A percentile compares a stretch with the other conserved stretches of the same genome.
Evolutionary conservation across 1,139 yeast genomes (phyloP).

Genomic region (Candida sp.): DNA sequence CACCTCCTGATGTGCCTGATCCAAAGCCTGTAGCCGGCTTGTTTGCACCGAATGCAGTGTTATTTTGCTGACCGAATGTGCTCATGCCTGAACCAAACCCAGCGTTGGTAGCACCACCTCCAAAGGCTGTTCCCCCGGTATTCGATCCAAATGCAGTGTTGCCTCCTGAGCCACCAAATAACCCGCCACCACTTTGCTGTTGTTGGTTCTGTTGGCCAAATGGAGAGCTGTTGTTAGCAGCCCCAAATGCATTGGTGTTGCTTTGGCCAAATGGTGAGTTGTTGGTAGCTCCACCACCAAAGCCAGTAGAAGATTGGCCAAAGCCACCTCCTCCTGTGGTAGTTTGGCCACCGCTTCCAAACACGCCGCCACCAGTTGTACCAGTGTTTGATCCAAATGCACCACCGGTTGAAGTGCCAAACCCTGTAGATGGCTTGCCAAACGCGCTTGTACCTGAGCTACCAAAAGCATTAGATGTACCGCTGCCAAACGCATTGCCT

Average conservation of each 20-base stretch:
- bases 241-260: constrained; percentile 9
- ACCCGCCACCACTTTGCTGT: constrained; percentile 19
- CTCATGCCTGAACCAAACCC: constrained; percentile 20
- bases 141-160: constrained; percentile 17
- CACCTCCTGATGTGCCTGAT: constrained; percentile 17
- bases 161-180: constrained; percentile 18
- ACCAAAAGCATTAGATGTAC: constrained; percentile 21
- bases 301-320: constrained; percentile 25
- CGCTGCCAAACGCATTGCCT: constrained; percentile 17
- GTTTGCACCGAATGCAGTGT: constrained; percentile 21
- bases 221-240: constrained; percentile 13
- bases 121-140: constrained; percentile 17
- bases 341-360: neutral
- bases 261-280: constrained; percentile 15
- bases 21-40: constrained; percentile 24
- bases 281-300: constrained; percentile 19
- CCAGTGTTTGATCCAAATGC: constrained; percentile 9
- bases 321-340: constrained; percentile 10
- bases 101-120: constrained; percentile 25
- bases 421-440: constrained; percentile 21
- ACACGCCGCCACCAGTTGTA: constrained; percentile 2
- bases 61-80: constrained; percentile 19
- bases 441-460: constrained; percentile 17
- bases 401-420: constrained; percentile 12
- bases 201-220: constrained; percentile 14